These are phyloP conservation scores for Talaromyces borbonicus DNA, from an alignment of 495 filamentous ascomycete species.

Conservation along the genomic window DNA sequence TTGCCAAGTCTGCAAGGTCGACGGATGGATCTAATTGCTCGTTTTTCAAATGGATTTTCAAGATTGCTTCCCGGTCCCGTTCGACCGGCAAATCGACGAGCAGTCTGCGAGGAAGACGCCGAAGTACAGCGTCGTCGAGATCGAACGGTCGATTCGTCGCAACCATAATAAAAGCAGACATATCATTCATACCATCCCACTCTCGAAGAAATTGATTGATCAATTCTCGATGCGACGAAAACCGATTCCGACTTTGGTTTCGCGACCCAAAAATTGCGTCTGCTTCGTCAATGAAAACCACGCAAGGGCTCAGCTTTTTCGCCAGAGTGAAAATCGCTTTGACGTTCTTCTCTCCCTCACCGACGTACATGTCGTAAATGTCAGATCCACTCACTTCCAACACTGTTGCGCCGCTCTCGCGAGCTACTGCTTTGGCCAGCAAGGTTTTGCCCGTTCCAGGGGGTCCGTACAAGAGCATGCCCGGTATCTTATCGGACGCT, in stretches of 20 bases:
- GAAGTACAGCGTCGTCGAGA: conserved; percentile 86
- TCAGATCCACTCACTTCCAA: conserved; percentile 65
- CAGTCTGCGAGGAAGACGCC: conserved; percentile 69
- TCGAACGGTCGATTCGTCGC: conserved; percentile 96
- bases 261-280: conserved; percentile 82
- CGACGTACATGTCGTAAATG: conserved; percentile 93
- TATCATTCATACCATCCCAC: conserved; percentile 88
- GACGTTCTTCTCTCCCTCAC: conserved; percentile 95
- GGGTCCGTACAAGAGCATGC: conserved; percentile 84
- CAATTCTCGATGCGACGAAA: conserved; percentile 69
- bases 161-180: conserved; percentile 94
- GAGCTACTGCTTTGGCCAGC: conserved; percentile 90
- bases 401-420: conserved; percentile 82
- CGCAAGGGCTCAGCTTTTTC: conserved; percentile 82
- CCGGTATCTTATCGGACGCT: conserved; percentile 81
- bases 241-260: conserved; percentile 42
- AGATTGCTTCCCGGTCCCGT: conserved; percentile 66
- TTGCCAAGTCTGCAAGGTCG: conserved; percentile 58
- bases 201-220: conserved; percentile 98
- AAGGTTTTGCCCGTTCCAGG: conserved; percentile 95
- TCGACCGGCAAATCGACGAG: conserved; percentile 79
- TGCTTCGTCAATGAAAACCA: conserved; percentile 96
- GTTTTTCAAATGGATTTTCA: conserved; percentile 74
- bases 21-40: conserved; percentile 63
- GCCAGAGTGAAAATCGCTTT: conserved; percentile 85